phyloP scores from a whole-genome alignment of 129 eudicot species.

The Flaveria ramosissima region DNA sequence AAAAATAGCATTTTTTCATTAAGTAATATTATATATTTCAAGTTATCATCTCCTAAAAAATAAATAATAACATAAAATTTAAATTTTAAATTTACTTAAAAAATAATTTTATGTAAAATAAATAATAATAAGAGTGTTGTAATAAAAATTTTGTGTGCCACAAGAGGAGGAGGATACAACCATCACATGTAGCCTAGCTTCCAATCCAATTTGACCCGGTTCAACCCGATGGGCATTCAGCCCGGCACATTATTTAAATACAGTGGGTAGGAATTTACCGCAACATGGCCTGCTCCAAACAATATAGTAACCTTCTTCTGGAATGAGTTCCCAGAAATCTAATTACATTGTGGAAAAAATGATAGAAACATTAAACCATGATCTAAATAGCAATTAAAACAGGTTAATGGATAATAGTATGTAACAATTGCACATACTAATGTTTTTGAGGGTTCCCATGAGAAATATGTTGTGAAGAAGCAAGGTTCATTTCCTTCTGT shows the following conservation, averaged over 20 bases:
- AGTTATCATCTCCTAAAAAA: not conserved
- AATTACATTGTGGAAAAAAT: conserved; percentile 21
- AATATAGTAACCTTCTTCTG: conserved; percentile 83
- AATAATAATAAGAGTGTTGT: not conserved
- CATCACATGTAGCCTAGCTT: conserved; percentile 52
- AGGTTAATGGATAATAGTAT: not conserved
- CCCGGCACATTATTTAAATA: not conserved
- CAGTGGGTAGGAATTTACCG: conserved; percentile 38
- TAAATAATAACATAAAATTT: not conserved
- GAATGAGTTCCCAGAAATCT: conserved; percentile 92
- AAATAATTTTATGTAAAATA: no score
- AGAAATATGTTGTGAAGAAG: conserved; percentile 89
- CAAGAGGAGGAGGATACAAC: conserved; percentile 28
- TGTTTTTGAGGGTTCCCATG: conserved; percentile 94
- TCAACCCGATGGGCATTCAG: not conserved
- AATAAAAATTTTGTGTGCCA: not conserved
- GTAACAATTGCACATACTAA: conserved; percentile 50
- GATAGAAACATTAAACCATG: not conserved
- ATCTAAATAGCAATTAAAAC: conserved; percentile 12
- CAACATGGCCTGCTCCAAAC: conserved; percentile 67
- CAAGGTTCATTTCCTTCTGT: conserved; percentile 91
- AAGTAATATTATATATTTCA: not conserved
- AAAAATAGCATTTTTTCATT: not conserved
- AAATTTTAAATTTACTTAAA: no score
- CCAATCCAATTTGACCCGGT: conserved; percentile 36